Evolutionary conservation across 2,329 filamentous ascomycete species (phyloP).

Genomic region (Dendrostoma leiphaemia): DNA sequence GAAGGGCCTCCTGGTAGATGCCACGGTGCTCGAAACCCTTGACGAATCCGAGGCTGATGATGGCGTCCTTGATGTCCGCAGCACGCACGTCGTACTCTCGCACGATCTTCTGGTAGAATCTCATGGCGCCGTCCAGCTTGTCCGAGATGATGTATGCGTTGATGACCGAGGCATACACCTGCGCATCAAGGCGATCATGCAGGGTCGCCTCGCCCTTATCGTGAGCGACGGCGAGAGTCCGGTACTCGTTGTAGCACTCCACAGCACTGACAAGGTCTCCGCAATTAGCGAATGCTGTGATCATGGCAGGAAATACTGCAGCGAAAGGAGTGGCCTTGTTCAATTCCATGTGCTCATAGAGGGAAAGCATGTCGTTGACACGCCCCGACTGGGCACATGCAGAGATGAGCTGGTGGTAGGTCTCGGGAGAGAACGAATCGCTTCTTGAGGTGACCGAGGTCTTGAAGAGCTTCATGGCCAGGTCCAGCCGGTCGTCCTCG

Average conservation of each 20-base stretch:
- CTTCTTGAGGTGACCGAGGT: slow-evolving; percentile 63
- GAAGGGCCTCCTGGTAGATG: slow-evolving; percentile 70
- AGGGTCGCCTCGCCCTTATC: slow-evolving; percentile 70
- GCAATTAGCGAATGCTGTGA: slow-evolving; percentile 81
- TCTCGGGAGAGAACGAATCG: slow-evolving; percentile 72
- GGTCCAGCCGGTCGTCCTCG: slow-evolving; percentile 82
- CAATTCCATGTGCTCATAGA: slow-evolving; percentile 89
- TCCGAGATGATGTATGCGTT: slow-evolving; percentile 83
- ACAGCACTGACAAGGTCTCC: slow-evolving; percentile 86
- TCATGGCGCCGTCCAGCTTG: slow-evolving; percentile 76
- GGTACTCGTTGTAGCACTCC: slow-evolving; percentile 95
- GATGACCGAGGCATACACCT: slow-evolving; percentile 89
- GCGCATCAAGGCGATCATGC: slow-evolving; percentile 71
- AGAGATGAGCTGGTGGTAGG: slow-evolving; percentile 81
- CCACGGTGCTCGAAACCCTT: slow-evolving; percentile 71
- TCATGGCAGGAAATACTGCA: slow-evolving; percentile 88
- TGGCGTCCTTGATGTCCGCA: slow-evolving; percentile 64
- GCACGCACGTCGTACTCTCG: slow-evolving; percentile 57
- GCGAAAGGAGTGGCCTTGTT: slow-evolving; percentile 72
- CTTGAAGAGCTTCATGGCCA: slow-evolving; percentile 84
- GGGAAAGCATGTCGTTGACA: slow-evolving; percentile 82
- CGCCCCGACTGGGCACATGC: slow-evolving; percentile 82
- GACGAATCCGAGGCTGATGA: slow-evolving; percentile 74
- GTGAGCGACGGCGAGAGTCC: slow-evolving; percentile 78
- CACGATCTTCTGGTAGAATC: slow-evolving; percentile 81